Conservation (phyloP, 2,329 filamentous ascomycete species). For the Pleomassaria siparia region DNA sequence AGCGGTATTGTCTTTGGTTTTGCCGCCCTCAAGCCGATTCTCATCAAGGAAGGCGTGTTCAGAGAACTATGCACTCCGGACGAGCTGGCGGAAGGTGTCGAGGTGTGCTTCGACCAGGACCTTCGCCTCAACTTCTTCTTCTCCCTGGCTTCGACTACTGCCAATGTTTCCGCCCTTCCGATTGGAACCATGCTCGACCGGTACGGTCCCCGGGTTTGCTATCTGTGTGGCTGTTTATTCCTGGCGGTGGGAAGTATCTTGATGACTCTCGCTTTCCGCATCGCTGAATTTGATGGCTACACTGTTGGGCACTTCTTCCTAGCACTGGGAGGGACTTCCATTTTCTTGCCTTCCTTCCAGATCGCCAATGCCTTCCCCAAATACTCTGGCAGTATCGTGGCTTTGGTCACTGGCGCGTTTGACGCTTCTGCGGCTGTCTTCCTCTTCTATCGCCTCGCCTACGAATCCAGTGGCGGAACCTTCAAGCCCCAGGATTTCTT, state of each 20-base stretch:
- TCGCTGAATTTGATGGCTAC: slow-evolving; percentile 49
- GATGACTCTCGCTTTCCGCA: slow-evolving; percentile 41
- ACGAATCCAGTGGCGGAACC: slow-evolving; percentile 57
- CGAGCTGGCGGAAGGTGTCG: slow-evolving; percentile 35
- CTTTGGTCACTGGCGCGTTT: slow-evolving; percentile 78
- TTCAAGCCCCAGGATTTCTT: slow-evolving; percentile 73
- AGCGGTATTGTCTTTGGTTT: slow-evolving; percentile 46
- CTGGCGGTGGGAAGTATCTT: slow-evolving; percentile 38
- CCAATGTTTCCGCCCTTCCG: slow-evolving; percentile 42
- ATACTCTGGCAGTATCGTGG: slow-evolving; percentile 76
- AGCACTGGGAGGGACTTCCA: slow-evolving; percentile 76
- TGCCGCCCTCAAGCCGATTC: slow-evolving; percentile 44
- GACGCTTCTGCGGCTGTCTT: slow-evolving; percentile 81
- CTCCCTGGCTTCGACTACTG: slow-evolving; percentile 40
- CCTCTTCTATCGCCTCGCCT: slow-evolving; percentile 71
- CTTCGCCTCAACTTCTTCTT: slow-evolving; percentile 43
- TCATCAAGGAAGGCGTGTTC: slow-evolving; percentile 43
- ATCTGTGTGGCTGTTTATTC: slow-evolving; percentile 33
- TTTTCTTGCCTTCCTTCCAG: slow-evolving; percentile 82
- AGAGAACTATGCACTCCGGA: slow-evolving; percentile 37
- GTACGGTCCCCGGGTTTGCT: slow-evolving; percentile 38
- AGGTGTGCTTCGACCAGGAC: slow-evolving; percentile 44
- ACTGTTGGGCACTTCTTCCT: slow-evolving; percentile 74
- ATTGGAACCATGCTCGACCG: slow-evolving; percentile 42
- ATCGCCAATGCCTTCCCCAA: slow-evolving; percentile 81